phyloP scores from a whole-genome alignment of 805 yeast genomes.

The Lipomyces mesembrius region DNA sequence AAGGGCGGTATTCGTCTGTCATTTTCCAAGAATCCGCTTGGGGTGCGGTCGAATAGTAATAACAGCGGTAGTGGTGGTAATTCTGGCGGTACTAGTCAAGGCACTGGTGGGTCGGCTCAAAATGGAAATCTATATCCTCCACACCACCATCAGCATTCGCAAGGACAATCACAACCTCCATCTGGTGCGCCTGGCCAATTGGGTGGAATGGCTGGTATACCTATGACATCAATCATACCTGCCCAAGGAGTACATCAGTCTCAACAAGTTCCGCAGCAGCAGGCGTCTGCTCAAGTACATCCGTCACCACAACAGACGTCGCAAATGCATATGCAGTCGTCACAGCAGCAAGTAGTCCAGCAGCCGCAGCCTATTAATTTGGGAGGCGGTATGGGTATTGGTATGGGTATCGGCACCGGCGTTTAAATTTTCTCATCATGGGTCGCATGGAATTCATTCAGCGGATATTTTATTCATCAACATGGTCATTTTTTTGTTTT shows the following conservation, averaged over 20 bases:
- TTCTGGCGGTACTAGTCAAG: conserved; percentile 25
- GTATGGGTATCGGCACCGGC: conserved; percentile 23
- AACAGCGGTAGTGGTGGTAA: conserved; percentile 43
- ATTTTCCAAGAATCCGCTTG: conserved; percentile 94
- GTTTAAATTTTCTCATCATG: conserved; percentile 12
- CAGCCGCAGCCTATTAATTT: conserved; percentile 7
- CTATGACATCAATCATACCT: neutral
- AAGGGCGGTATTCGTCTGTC: conserved; percentile 95
- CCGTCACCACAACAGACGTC: neutral
- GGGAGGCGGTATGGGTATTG: conserved; percentile 20
- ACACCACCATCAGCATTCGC: conserved; percentile 16
- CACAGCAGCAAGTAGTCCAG: conserved; percentile 16
- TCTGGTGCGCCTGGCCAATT: neutral
- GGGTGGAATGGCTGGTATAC: neutral
- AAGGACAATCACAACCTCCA: conserved; percentile 2
- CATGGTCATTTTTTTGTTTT: conserved; percentile 11
- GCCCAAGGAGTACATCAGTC: neutral
- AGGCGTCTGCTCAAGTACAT: neutral
- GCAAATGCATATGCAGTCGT: neutral
- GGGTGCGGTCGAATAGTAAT: conserved; percentile 77
- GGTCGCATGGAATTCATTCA: conserved; percentile 1
- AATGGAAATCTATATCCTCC: conserved; percentile 3
- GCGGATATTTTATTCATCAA: conserved; percentile 6
- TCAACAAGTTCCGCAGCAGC: conserved; percentile 1
- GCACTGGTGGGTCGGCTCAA: conserved; percentile 6